Conservation (phyloP, 208 protist species). For the Wallacemonas sp. region DNA sequence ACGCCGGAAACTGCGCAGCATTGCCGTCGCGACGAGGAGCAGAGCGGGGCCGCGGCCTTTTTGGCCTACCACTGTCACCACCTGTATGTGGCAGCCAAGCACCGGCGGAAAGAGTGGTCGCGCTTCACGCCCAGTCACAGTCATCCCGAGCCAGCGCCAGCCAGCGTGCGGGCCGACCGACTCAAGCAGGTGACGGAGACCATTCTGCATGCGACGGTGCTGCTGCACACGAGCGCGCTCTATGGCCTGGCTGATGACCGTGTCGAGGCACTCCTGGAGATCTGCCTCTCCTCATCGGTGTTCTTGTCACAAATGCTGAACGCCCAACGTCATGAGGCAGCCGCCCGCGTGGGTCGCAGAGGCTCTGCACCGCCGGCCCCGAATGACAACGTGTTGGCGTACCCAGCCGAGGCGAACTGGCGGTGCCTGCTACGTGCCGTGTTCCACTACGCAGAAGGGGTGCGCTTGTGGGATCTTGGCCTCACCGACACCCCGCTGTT, state of each 20-base stretch:
- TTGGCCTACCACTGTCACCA: conserved; percentile 75
- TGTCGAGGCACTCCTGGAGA: conserved; percentile 53
- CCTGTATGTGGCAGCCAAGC: conserved; percentile 45
- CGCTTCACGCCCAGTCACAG: too few species aligned
- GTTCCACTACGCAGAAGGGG: conserved; percentile 58
- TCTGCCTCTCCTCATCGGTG: conserved; percentile 54
- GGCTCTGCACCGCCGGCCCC: neutral
- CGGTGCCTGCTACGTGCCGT: conserved; percentile 60
- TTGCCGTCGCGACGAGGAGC: neutral
- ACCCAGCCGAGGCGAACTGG: neutral
- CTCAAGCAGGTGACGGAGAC: conserved; percentile 16
- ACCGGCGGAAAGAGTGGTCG: neutral
- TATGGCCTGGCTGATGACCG: conserved; percentile 64
- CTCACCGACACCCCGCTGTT: conserved; percentile 41
- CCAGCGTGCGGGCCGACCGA: neutral
- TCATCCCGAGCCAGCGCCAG: neutral
- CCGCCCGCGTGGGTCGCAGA: neutral
- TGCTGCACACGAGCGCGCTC: conserved; percentile 66
- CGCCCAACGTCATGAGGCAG: conserved; percentile 3
- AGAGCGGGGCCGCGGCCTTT: conserved; percentile 21
- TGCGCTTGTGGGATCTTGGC: conserved; percentile 57
- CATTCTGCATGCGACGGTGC: conserved; percentile 43
- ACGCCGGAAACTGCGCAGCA: too few species aligned
- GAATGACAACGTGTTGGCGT: neutral
- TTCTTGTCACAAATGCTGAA: conserved; percentile 51